These are phyloP conservation scores for Verticillium tricorpus DNA, from an alignment of 2,329 filamentous ascomycete species.

Conservation along the genomic window DNA sequence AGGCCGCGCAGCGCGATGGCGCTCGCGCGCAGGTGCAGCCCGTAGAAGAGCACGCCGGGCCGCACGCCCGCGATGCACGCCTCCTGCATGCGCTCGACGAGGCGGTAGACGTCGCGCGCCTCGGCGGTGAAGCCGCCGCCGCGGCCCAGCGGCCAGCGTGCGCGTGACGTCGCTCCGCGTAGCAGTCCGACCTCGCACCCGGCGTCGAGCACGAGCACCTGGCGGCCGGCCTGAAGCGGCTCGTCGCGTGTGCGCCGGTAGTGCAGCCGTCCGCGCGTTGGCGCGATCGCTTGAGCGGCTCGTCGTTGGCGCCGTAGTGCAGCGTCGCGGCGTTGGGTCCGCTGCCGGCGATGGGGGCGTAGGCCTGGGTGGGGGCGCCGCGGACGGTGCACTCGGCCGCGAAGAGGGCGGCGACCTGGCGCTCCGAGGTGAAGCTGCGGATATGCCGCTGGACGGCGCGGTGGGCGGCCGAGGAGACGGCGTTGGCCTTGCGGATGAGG, in stretches of 20 bases:
- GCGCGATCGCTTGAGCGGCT: too few species aligned
- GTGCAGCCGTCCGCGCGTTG: too few species aligned
- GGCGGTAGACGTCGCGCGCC: conserved; percentile 66
- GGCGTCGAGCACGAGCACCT: conserved; percentile 80
- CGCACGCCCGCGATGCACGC: conserved; percentile 65
- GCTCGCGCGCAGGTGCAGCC: conserved; percentile 70
- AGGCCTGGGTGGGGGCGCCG: conserved; percentile 75
- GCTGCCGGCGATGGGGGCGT: conserved; percentile 82
- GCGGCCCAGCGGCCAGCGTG: conserved; percentile 66
- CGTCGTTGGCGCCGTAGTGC: conserved; percentile 81
- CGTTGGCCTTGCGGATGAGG: conserved; percentile 76
- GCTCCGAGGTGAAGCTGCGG: conserved; percentile 65
- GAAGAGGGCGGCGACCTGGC: conserved; percentile 78
- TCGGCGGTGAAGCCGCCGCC: conserved; percentile 61
- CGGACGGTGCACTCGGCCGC: conserved; percentile 65
- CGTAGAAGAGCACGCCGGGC: conserved; percentile 66
- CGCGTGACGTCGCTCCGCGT: conserved; percentile 86
- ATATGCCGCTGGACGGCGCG: conserved; percentile 64
- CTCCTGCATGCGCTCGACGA: conserved; percentile 78
- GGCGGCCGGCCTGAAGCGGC: conserved; percentile 58
- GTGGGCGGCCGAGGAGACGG: conserved; percentile 75
- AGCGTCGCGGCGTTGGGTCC: conserved; percentile 79
- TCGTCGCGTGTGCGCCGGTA: too few species aligned
- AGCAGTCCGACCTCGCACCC: conserved; percentile 79
- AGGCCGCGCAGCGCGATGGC: conserved; percentile 68